Evolutionary conservation across 2,329 filamentous ascomycete genomes (phyloP).

Genomic region (Nannizziopsis barbatae): DNA sequence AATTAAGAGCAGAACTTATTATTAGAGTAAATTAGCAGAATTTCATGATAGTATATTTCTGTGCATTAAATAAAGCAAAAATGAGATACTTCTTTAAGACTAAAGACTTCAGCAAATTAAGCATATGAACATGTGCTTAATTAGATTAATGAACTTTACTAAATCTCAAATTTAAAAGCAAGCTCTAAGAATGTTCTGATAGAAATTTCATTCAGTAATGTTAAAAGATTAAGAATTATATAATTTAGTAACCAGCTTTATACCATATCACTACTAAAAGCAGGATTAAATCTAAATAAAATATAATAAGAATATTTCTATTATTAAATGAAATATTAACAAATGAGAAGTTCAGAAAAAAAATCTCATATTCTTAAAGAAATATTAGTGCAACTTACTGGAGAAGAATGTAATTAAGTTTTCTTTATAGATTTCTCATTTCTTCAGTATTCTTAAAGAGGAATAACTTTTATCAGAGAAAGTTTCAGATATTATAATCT

Average conservation of each 20-base stretch:
- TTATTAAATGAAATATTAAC: conserved; percentile 25
- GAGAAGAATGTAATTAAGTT: conserved; percentile 23
- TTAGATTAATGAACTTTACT: conserved; percentile 37
- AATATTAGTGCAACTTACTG: conserved; percentile 24
- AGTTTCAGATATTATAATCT: conserved; percentile 20
- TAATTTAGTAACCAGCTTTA: conserved; percentile 47
- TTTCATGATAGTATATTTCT: conserved; percentile 32
- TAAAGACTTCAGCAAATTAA: conserved; percentile 27
- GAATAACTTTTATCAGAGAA: conserved; percentile 24
- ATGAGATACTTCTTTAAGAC: conserved; percentile 29
- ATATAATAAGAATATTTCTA: conserved; percentile 26
- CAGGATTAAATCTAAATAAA: conserved; percentile 15
- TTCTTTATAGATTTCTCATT: conserved; percentile 11
- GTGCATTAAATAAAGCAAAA: conserved; percentile 25
- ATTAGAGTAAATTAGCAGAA: conserved; percentile 27
- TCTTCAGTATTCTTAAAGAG: conserved; percentile 28
- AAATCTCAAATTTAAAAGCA: conserved; percentile 24
- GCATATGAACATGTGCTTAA: conserved; percentile 27
- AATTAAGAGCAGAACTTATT: conserved; percentile 20
- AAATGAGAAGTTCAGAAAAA: conserved; percentile 9
- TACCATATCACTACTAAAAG: conserved; percentile 19
- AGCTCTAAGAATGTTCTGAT: conserved; percentile 20
- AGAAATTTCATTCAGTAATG: conserved; percentile 32
- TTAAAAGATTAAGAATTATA: conserved; percentile 37
- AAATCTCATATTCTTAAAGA: conserved; percentile 13